Evolutionary conservation across 306 rosid genomes (phyloP).

Genomic region (Coriaria nepalensis): DNA sequence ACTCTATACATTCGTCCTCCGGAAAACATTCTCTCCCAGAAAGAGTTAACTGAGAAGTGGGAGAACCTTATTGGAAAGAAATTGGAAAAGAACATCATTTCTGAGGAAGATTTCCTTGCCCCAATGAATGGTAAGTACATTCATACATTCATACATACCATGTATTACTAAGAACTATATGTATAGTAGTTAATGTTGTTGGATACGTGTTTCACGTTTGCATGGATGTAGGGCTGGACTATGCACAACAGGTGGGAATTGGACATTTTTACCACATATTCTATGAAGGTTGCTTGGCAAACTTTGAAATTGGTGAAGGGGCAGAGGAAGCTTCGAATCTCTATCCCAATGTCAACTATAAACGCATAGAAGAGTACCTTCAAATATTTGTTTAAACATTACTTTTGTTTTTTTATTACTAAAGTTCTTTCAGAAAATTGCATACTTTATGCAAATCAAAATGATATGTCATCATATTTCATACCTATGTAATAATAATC

Average conservation of each 20-base stretch:
- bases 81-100: conserved; percentile 31
- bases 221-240: conserved; percentile 33
- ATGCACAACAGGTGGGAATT: conserved; percentile 37
- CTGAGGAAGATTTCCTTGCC: conserved; percentile 45
- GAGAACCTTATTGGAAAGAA: conserved; percentile 43
- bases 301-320: conserved; percentile 48
- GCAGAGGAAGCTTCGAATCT: conserved; percentile 79
- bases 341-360: conserved; percentile 71
- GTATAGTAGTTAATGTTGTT: neutral
- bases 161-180: neutral
- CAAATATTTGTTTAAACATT: too few species aligned
- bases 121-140: conserved; percentile 44
- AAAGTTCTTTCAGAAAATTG: too few species aligned
- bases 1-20: conserved; percentile 64
- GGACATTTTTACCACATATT: conserved; percentile 64
- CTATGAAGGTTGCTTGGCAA: conserved; percentile 66
- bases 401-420: too few species aligned
- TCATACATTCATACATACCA: neutral
- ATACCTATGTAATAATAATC: too few species aligned
- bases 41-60: conserved; percentile 54
- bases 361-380: conserved; percentile 54
- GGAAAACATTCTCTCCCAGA: conserved; percentile 54
- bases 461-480: too few species aligned
- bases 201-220: neutral
- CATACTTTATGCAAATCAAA: too few species aligned